These are phyloP conservation scores for Trypanosoma avium DNA, from an alignment of 208 protist species.

Conservation along the genomic window DNA sequence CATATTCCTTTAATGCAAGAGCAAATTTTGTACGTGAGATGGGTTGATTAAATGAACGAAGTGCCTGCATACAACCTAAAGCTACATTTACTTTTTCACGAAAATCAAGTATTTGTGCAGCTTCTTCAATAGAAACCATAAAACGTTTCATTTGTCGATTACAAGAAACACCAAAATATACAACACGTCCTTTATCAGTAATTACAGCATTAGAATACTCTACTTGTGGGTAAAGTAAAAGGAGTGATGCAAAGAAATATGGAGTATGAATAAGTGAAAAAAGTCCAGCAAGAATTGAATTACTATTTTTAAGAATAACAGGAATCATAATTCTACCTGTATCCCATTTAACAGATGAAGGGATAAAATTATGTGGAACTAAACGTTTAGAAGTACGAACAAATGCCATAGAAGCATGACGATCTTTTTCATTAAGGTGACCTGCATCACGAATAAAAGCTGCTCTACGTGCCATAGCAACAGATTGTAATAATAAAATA, in stretches of 20 bases:
- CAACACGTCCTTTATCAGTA: slow-evolving; percentile 48
- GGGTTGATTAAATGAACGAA: slow-evolving; percentile 59
- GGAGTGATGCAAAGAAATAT: slow-evolving; percentile 79
- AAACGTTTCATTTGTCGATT: slow-evolving; percentile 90
- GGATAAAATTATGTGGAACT: slow-evolving; percentile 36
- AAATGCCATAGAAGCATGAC: slow-evolving; percentile 75
- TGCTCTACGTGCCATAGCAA: slow-evolving; percentile 57
- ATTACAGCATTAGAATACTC: slow-evolving; percentile 77
- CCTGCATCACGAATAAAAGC: slow-evolving; percentile 75
- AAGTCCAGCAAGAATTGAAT: slow-evolving; percentile 48
- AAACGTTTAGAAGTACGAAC: slow-evolving; percentile 86
- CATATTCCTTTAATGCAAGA: slow-evolving; percentile 64
- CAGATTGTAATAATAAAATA: slow-evolving; percentile 67
- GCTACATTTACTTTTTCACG: slow-evolving; percentile 67
- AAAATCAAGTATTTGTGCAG: slow-evolving; percentile 80
- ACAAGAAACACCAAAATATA: slow-evolving; percentile 85
- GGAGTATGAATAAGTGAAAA: slow-evolving; percentile 67
- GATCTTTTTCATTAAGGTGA: slow-evolving; percentile 55
- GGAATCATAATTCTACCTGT: slow-evolving; percentile 55
- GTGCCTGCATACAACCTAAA: slow-evolving; percentile 72
- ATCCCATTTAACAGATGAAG: slow-evolving; percentile 66
- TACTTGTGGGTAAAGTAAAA: slow-evolving; percentile 79
- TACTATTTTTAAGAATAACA: slow-evolving; percentile 58
- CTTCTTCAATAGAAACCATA: slow-evolving; percentile 62
- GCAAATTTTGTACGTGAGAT: slow-evolving; percentile 67